These are phyloP conservation scores for Saccharum officinarum DNA, from an alignment of 176 grass and related monocot genomes.

Conservation along the genomic window DNA sequence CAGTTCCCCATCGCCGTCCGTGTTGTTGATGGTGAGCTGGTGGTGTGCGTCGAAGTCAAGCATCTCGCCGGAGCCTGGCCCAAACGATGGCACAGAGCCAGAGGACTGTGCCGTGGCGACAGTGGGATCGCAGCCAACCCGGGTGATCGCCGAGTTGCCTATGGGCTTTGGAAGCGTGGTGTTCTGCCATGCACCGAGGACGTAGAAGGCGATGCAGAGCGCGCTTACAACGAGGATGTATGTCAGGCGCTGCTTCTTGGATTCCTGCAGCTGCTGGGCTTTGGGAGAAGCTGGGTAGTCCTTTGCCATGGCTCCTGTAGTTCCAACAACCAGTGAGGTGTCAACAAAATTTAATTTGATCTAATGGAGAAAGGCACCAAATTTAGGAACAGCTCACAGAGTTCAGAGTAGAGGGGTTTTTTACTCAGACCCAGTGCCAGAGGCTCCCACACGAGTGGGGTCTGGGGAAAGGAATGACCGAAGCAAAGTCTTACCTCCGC, in stretches of 20 bases:
- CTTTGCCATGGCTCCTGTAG: conserved; percentile 82
- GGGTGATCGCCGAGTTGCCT: conserved; percentile 30
- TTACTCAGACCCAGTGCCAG: too few species aligned
- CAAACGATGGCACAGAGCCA: conserved; percentile 32
- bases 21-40: conserved; percentile 49
- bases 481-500: too few species aligned
- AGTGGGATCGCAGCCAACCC: conserved; percentile 37
- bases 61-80: not conserved
- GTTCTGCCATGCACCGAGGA: conserved; percentile 90
- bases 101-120: conserved; percentile 11
- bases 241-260: conserved; percentile 75
- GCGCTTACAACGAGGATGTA: conserved; percentile 63
- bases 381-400: not conserved
- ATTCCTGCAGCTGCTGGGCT: conserved; percentile 65
- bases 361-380: not conserved
- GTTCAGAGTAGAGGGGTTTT: too few species aligned
- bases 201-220: conserved; percentile 84
- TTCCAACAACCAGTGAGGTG: conserved; percentile 37
- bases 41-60: conserved; percentile 89
- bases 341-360: not conserved
- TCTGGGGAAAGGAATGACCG: too few species aligned
- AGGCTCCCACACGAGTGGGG: too few species aligned
- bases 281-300: conserved; percentile 78
- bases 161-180: conserved; percentile 43
- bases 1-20: not conserved